phyloP scores from a whole-genome alignment of 208 protist species.

The Leishmania mexicana region DNA sequence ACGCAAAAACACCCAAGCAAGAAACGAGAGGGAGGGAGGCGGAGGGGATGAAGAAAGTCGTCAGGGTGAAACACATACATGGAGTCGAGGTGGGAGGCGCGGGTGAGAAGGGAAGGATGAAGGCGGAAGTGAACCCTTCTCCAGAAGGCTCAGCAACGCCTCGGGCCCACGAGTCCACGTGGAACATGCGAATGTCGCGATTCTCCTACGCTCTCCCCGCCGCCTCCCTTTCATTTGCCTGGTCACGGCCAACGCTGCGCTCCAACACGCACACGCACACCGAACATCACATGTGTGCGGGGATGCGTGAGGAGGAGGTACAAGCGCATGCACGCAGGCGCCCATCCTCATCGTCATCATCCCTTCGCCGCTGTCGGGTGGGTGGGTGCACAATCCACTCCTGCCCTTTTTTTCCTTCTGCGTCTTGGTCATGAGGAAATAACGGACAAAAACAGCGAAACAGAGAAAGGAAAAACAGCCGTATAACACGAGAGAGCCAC shows the following conservation, averaged over 20 bases:
- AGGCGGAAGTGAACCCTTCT: background rate
- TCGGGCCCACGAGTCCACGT: background rate
- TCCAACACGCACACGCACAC: background rate
- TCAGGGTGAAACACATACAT: background rate
- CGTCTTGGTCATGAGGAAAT: background rate
- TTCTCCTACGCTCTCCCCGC: background rate
- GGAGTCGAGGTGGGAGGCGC: background rate
- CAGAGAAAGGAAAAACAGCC: constrained; percentile 7
- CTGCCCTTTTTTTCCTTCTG: background rate
- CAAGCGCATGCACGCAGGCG: background rate
- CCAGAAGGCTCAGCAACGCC: background rate
- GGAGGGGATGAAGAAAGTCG: background rate
- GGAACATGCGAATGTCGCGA: background rate
- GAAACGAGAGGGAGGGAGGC: background rate
- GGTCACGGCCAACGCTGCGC: background rate
- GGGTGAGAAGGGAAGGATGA: background rate
- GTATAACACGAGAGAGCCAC: background rate
- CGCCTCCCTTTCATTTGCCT: background rate
- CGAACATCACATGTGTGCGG: background rate
- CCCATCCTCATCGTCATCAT: background rate
- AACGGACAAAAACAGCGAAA: constrained; percentile 2
- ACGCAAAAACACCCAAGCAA: background rate
- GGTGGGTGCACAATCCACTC: too few relatives aligned
- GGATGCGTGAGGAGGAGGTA: background rate
- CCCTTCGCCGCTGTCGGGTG: background rate